Conservation (phyloP, 2,329 filamentous ascomycete species). For the Alternaria arborescens region DNA sequence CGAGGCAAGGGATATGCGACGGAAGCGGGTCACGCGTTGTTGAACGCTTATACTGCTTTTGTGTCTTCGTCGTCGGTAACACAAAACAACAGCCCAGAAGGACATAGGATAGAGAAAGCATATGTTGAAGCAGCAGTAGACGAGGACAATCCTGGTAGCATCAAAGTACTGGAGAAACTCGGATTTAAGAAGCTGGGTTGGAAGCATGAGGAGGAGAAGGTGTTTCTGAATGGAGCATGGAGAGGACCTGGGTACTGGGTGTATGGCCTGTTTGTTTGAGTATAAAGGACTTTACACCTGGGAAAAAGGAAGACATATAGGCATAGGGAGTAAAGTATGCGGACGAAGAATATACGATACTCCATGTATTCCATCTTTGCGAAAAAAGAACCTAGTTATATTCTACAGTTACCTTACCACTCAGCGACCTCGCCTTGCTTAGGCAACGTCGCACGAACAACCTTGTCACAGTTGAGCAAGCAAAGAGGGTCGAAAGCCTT, state of each 20-base stretch:
- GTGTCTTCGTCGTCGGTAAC: neutral
- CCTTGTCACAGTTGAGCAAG: constrained; percentile 71
- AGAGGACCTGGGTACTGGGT: constrained; percentile 32
- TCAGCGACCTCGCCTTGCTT: constrained; percentile 59
- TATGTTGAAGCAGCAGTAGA: constrained; percentile 40
- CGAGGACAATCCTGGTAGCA: constrained; percentile 31
- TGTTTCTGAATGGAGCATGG: constrained; percentile 39
- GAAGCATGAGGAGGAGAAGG: constrained; percentile 27
- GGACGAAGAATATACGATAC: neutral
- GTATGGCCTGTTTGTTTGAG: constrained; percentile 30
- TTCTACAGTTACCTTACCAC: constrained; percentile 46
- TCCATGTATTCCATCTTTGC: neutral
- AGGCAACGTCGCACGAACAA: constrained; percentile 64
- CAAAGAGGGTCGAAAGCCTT: constrained; percentile 79
- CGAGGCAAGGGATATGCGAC: constrained; percentile 43
- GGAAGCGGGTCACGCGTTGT: constrained; percentile 30
- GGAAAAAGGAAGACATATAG: neutral
- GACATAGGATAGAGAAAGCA: constrained; percentile 4
- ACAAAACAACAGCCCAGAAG: neutral
- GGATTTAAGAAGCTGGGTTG: constrained; percentile 37
- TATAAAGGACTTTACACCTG: neutral
- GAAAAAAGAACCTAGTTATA: neutral
- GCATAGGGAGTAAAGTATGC: neutral
- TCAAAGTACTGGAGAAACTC: constrained; percentile 34
- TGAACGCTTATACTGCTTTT: constrained; percentile 23